Conservation (phyloP, 2,329 filamentous ascomycete species). For the Corniculantispora saksenae region DNA sequence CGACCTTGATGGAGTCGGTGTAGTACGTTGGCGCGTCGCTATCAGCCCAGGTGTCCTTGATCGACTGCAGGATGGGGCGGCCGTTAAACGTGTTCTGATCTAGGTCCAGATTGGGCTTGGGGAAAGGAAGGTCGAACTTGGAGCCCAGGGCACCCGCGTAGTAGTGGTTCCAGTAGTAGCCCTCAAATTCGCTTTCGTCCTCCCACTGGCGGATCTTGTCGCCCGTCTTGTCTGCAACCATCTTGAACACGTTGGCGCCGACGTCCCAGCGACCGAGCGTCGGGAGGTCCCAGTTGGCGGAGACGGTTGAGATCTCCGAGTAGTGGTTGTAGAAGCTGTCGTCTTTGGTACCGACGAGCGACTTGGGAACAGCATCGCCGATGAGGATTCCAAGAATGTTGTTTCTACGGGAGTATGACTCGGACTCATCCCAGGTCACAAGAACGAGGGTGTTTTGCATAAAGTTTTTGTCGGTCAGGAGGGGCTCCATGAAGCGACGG, state of each 20-base stretch:
- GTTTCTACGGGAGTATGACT: conserved; percentile 67
- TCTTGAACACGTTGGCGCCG: conserved; percentile 65
- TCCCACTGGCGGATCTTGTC: conserved; percentile 48
- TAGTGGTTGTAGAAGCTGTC: conserved; percentile 72
- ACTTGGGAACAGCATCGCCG: conserved; percentile 67
- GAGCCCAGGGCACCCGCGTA: conserved; percentile 53
- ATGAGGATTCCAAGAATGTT: conserved; percentile 69
- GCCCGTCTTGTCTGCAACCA: conserved; percentile 62
- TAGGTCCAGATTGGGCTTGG: conserved; percentile 41
- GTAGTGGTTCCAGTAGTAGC: conserved; percentile 53
- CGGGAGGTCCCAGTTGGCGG: conserved; percentile 69
- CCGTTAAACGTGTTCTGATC: conserved; percentile 32
- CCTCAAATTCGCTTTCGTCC: conserved; percentile 34
- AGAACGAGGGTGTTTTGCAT: conserved; percentile 75
- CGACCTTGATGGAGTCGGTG: conserved; percentile 37
- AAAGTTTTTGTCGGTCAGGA: conserved; percentile 69
- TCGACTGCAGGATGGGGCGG: conserved; percentile 37
- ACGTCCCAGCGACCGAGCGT: conserved; percentile 73
- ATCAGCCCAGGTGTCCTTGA: conserved; percentile 39
- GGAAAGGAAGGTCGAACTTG: conserved; percentile 35
- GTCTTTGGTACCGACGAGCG: conserved; percentile 68
- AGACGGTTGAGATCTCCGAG: conserved; percentile 63
- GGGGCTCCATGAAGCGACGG: conserved; percentile 66
- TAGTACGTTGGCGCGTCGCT: conserved; percentile 46
- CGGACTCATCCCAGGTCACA: conserved; percentile 78